Percentiles rank a stretch among this genome's conserved stretches.
Conservation (phyloP, 805 yeast genomes). For the Cyberlindnera saturnus region DNA sequence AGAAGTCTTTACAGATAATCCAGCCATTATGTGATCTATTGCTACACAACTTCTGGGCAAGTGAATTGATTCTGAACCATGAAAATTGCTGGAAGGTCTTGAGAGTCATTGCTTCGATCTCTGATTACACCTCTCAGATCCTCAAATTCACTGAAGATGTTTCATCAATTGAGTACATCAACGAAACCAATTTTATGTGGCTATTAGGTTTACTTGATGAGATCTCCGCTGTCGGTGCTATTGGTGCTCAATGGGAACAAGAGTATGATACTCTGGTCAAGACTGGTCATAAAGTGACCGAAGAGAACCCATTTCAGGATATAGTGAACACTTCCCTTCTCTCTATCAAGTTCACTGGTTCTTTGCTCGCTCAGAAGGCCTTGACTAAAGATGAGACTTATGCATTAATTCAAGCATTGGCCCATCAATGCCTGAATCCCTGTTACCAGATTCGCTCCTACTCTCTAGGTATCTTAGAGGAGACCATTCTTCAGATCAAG, state of each 20-base stretch:
- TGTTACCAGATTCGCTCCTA: conserved; percentile 67
- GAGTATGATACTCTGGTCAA: conserved; percentile 42
- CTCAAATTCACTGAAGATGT: conserved; percentile 42
- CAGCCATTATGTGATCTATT: conserved; percentile 11
- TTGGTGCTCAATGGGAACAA: conserved; percentile 73
- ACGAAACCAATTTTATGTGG: conserved; percentile 51
- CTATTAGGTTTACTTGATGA: conserved; percentile 71
- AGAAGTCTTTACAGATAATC: conserved; percentile 14
- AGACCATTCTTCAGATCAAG: conserved; percentile 30
- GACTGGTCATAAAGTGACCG: conserved; percentile 38
- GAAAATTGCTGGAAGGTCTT: conserved; percentile 51
- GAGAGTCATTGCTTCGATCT: conserved; percentile 40
- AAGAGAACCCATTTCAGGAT: conserved; percentile 44
- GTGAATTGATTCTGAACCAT: conserved; percentile 38
- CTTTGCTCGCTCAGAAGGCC: conserved; percentile 34
- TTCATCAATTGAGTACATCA: conserved; percentile 31
- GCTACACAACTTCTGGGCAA: neutral
- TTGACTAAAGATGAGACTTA: conserved; percentile 29
- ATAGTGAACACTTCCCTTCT: conserved; percentile 53
- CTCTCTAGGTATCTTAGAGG: conserved; percentile 59
- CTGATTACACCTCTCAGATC: conserved; percentile 36
- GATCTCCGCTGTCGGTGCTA: conserved; percentile 73
- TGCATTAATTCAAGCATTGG: conserved; percentile 74
- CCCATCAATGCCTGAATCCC: conserved; percentile 87
- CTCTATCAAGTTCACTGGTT: conserved; percentile 57